Base-by-base conservation (phyloP, 768 basidiomycete species). In the Mycena latifolia region DNA sequence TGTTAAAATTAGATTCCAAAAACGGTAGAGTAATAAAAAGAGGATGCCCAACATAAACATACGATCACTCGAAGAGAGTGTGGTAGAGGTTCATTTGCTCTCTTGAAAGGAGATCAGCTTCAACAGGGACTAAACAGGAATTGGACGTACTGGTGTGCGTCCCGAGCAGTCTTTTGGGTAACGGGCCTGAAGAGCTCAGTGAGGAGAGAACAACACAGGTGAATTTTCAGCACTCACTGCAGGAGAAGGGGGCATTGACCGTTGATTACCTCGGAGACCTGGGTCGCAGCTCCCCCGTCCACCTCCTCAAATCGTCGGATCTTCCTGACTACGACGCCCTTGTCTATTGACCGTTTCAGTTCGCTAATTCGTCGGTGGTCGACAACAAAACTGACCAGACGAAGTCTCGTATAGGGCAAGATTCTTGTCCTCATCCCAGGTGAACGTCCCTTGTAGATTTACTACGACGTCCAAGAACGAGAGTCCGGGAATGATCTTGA, bases 401-500 rank as follows among this genome's bases (percentile, higher is more conserved):
- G 69, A 29, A 11, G 69, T 70, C 62, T 70, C 69, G 52, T 70
- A 70, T 1, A 70, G 46, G 14, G 65, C 3, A 1, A 67, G 27
- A 24, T 67, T 63, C 10, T 33, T 22, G 5, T 39, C 25, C 43
- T 52, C 43, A 24, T 70, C 69, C 60, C 43, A 61, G 3, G 69
- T 70, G 39, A 41, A 70, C 10, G 69, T 70, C 11, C 69, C 69
- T 3, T 51, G 10, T 15, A 70, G 24, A 29, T 67, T 14, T 9
- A 70, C 58, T 2, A 46, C 48, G 9, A 70, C 48, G 29, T 70
- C 52, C 35, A 61, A 43, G 56, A 70, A 66, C 12, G 35, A 27
- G 31, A 70, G 24, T 5, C 65, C 69, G 14, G 69, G 69, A 6
- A 70, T 67, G 39, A 64, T 67, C 20, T 56, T 59, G 56, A 70